A percentile compares a stretch with the other conserved stretches of the same genome.
Conservation (phyloP, 768 basidiomycete species). For the Roridomyces roridus region DNA sequence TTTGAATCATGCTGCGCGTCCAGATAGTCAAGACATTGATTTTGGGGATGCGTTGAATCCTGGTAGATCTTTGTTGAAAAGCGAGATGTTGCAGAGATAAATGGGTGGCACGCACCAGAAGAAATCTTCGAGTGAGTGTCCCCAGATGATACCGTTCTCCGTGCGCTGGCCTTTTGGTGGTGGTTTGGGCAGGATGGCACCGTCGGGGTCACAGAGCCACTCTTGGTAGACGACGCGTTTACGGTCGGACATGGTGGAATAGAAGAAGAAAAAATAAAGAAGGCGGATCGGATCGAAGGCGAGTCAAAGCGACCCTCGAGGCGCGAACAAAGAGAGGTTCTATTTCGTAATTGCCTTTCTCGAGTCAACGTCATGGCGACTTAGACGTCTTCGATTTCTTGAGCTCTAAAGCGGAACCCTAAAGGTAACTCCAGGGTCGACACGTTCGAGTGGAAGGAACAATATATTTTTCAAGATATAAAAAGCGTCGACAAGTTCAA, state of each 20-base stretch:
- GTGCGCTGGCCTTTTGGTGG: conserved; percentile 29
- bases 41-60: conserved; percentile 31
- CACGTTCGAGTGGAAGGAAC: no score
- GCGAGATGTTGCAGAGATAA: not conserved
- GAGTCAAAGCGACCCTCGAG: conserved; percentile 18
- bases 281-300: conserved; percentile 5
- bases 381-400: no score
- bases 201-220: conserved; percentile 28
- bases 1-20: conserved; percentile 42
- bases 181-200: conserved; percentile 22
- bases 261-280: not conserved
- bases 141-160: conserved; percentile 35
- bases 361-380: no score
- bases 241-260: conserved; percentile 8
- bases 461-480: no score
- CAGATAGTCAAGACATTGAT: conserved; percentile 35
- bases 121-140: conserved; percentile 30
- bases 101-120: conserved; percentile 25
- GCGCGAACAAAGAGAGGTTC: no score
- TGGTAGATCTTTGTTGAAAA: not conserved
- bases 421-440: no score
- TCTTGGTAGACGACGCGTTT: conserved; percentile 17
- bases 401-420: no score
- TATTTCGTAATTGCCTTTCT: no score
- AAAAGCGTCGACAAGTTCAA: no score